Evolutionary conservation across 2,329 filamentous ascomycete species (phyloP).

Genomic region (Fusarium bulbicola): DNA sequence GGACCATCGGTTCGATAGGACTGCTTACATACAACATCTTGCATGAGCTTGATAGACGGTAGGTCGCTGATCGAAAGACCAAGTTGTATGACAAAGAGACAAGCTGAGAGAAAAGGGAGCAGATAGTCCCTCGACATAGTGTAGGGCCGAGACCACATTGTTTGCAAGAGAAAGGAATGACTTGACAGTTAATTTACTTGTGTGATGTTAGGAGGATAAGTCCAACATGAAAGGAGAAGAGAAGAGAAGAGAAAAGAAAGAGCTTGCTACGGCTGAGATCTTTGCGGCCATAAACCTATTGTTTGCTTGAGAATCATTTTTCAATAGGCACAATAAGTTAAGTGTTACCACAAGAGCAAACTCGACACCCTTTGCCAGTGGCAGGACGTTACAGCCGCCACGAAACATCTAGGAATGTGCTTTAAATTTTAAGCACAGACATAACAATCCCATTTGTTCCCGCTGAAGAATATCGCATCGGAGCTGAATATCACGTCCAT

Average conservation of each 20-base stretch:
- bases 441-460: not conserved
- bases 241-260: not conserved
- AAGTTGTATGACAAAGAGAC: constrained; percentile 40
- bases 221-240: not conserved
- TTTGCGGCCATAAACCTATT: not conserved
- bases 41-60: constrained; percentile 35
- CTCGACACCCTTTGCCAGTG: not conserved
- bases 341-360: not conserved
- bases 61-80: constrained; percentile 38
- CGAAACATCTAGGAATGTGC: not conserved
- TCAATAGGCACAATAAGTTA: constrained; percentile 13
- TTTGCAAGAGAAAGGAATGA: not conserved
- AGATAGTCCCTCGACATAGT: constrained; percentile 24
- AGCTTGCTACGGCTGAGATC: not conserved
- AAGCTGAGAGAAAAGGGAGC: constrained; percentile 34
- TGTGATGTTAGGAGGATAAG: not conserved
- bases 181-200: not conserved
- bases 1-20: not conserved
- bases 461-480: not conserved
- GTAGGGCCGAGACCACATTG: constrained; percentile 19
- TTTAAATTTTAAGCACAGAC: not conserved
- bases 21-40: constrained; percentile 39
- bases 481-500: not conserved
- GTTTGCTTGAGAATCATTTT: not conserved
- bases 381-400: not conserved